Base-by-base conservation (phyloP, 2,329 filamentous ascomycete species). In the Fusarium keratoplasticum region DNA sequence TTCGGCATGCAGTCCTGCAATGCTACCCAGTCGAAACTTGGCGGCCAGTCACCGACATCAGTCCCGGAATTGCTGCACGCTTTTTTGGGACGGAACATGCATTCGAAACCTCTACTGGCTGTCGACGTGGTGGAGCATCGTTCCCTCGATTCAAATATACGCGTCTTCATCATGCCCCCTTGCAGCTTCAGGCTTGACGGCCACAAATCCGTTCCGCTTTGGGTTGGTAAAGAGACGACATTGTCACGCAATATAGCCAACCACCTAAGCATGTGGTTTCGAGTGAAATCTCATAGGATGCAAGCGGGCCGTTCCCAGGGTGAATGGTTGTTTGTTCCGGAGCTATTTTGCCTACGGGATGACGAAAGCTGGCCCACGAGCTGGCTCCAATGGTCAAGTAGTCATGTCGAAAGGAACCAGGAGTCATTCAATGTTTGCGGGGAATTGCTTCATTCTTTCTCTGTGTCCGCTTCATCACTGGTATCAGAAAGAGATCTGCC, bases 251-350 rank as follows among this genome's bases (percentile, higher is more conserved):
- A 61, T 35, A 38, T 10, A 52, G 50, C 64, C 68, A 72, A 66
- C 58, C 64, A 74, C 40, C n/a, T 36, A 16, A n/a, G 13, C 68
- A 69, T 74, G 68, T 69, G 61, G 44, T 36, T 59, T 27, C 13
- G 18, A 16, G 27, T 16, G 42, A n/a, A 63, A 55, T 40, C 22
- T 40, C 25, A 62, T 66, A 69, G 54, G 65, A 54, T 64, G 16
- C 13, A 52, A 18, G 9, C 38, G 10, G 22, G 20, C 25, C 25
- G 6, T 22, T 55, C 33, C 33, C 29, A 14, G 16, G 16, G 13
- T 20, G 29, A 35, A 27, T 14, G 13, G 58, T 60, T 44, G 38
- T 29, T 22, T 44, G 2, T 29, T 35, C 54, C 27, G 20, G 54
- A 57, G 31, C 20, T 22, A 20, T 16, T 20, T 14, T 55, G 33